phyloP scores from a whole-genome alignment of 139 green algal genomes.

The Zygnema cylindricum region DNA sequence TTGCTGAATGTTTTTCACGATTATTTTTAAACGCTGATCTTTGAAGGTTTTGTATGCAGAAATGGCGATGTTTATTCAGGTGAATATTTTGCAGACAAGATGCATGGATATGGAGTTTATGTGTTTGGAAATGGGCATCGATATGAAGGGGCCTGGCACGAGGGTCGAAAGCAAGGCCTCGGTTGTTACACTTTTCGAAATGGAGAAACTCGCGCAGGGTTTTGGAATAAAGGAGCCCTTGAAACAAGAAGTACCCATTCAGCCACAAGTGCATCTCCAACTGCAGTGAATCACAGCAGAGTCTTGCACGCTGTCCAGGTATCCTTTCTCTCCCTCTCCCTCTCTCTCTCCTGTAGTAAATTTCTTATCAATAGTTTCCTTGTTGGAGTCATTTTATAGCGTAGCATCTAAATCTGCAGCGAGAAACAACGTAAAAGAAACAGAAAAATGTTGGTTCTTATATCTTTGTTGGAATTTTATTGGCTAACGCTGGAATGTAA shows the following conservation, averaged over 20 bases:
- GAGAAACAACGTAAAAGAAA: too few species aligned
- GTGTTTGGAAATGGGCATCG: constrained; percentile 52
- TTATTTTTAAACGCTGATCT: not conserved
- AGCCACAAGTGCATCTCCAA: constrained; percentile 26
- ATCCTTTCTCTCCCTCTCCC: not conserved
- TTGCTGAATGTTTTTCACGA: not conserved
- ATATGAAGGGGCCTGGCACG: constrained; percentile 59
- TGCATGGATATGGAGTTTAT: constrained; percentile 57
- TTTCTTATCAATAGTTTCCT: not conserved
- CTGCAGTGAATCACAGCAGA: constrained; percentile 46
- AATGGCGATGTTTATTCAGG: constrained; percentile 56
- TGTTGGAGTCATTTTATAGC: too few species aligned
- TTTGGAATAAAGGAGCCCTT: constrained; percentile 50
- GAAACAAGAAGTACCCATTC: constrained; percentile 53
- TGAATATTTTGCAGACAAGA: constrained; percentile 51
- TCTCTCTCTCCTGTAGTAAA: not conserved
- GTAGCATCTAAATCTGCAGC: too few species aligned
- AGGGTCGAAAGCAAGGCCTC: constrained; percentile 57
- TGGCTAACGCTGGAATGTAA: not conserved
- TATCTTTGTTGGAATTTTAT: not conserved
- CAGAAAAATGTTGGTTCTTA: not conserved
- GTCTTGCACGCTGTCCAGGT: constrained; percentile 57
- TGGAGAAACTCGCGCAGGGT: constrained; percentile 46
- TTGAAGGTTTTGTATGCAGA: constrained; percentile 33
- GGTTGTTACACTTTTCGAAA: constrained; percentile 59